These are phyloP conservation scores for Solanum tarapatanum DNA, from an alignment of 257 asterid species.

Conservation along the genomic window DNA sequence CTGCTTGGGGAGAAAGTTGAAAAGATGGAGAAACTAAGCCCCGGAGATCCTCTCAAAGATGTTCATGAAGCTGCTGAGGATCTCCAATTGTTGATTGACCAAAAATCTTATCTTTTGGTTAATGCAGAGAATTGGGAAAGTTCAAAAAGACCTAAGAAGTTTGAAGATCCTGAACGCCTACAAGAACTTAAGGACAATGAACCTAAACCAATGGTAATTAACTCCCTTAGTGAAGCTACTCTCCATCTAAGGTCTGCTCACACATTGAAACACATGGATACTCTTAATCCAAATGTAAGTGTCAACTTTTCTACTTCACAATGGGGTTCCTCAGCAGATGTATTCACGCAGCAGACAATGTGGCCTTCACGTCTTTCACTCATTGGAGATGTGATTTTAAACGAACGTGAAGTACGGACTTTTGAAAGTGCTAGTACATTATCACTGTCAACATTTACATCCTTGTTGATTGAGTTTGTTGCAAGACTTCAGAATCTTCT, in stretches of 20 bases:
- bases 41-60: slow-evolving; percentile 47
- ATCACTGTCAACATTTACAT: slow-evolving; percentile 78
- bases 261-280: slow-evolving; percentile 21
- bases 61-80: slow-evolving; percentile 90
- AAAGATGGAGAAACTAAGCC: slow-evolving; percentile 75
- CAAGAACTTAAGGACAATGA: slow-evolving; percentile 68
- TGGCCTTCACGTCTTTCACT: slow-evolving; percentile 97
- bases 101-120: slow-evolving; percentile 77
- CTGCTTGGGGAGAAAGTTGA: slow-evolving; percentile 75
- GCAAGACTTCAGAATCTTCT: slow-evolving; percentile 93
- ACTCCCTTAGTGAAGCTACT: slow-evolving; percentile 39
- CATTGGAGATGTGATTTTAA: slow-evolving; percentile 47
- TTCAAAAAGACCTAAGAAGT: slow-evolving; percentile 38
- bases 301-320: slow-evolving; percentile 38
- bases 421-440: slow-evolving; percentile 86
- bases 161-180: slow-evolving; percentile 39
- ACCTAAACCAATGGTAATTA: slow-evolving; percentile 28
- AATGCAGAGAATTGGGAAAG: slow-evolving; percentile 77
- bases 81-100: slow-evolving; percentile 70
- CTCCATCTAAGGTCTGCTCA: slow-evolving; percentile 36
- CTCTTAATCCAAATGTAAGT: slow-evolving; percentile 30
- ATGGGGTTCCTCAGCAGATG: slow-evolving; percentile 58
- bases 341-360: slow-evolving; percentile 48
- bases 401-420: slow-evolving; percentile 76
- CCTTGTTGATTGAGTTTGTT: slow-evolving; percentile 76